Evolutionary conservation across 176 grass and related monocot species (phyloP), one percentile per base, ranked within the genome.

Genomic region (Carex scoparia): DNA sequence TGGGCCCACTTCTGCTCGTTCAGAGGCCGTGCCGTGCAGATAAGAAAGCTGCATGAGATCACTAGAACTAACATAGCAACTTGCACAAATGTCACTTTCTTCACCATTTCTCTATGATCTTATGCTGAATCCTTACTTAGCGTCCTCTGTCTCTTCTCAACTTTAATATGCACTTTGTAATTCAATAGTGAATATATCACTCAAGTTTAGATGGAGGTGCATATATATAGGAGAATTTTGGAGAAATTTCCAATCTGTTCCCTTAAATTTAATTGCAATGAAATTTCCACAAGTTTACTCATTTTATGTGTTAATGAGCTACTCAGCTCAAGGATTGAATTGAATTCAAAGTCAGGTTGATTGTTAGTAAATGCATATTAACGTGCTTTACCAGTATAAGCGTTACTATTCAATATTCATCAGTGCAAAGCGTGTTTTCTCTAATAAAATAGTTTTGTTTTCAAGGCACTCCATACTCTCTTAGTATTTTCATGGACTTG

Each of bases 211-310:
- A 67, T 33, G 32, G 48, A 51, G 53, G 48, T 10, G 11, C 48
- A 51, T 83, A 83, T 83, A 83, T 83, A 57, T 83, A 83, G 81
- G 46, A 69, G 62, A 55, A 83, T 55, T 83, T 82, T 53, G 10
- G 81, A 69, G 49, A 57, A 66, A 31, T 10, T 31, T 66, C 23
- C 32, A 54, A 42, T 14, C 27, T 80, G 1, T 61, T 66, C 2
- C 30, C 48, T 49, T 64, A 28, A 83, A 67, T 49, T 67, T 83
- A 2, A 54, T 67, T 83, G 65, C 59, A 65, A 2, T 31, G 81
- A 83, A 83, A 83, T 69, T 83, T 83, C 81, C 27, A 32, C 37
- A 56, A 55, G 81, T 83, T 63, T 32, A 51, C 65, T 69, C 23
- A 54, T 69, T 69, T 83, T 48, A 5, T 49, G 14, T 51, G 55